Base-by-base conservation (phyloP, 1,284 basidiomycete genomes). In the Papiliotrema nemorosa region DNA sequence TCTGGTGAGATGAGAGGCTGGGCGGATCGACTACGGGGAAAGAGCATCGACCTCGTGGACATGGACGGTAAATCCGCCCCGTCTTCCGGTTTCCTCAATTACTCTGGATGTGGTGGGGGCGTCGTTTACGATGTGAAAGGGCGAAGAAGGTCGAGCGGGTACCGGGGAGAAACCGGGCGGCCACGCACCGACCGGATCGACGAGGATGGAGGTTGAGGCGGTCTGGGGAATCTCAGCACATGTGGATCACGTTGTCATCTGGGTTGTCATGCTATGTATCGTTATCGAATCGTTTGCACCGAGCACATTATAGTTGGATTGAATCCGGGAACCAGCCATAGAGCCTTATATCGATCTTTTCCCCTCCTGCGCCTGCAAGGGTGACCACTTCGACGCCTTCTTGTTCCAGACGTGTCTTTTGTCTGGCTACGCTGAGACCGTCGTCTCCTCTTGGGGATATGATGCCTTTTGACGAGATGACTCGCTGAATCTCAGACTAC, bases 401-500 rank as follows among this genome's bases (percentile, higher is more conserved):
- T 0, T 80, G 82, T 54, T 83, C 80, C 13, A 90, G 77, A 3
- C 78, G 81, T 34, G 84, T 80, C 31, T 80, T 74, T 63, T 90
- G 87, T 0, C 81, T 73, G 48, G 79, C 78, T 0, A 87, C 87
- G 5, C 86, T 84, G 16, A 76, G 73, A 18, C 84, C 84, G 5
- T 83, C 84, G 5, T 89, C 87, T 0, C 87, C 88, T 36, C 89
- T 79, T 2, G 87, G 90, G 0, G 88, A 89, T 51, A 92, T 89
- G 1, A 66, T 36, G 10, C 74, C 74, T 36, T 67, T 68, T 2
- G 71, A 60, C 9, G 62, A 63, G 43, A 75, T 69, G 1, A 75
- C 72, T 21, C 73, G 62, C 70, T 73, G 53, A 18, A 14, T 13
- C 33, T 51, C 4, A 52, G 47, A 5, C 29, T 31, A 7, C 14